Conservation (phyloP, 2,329 filamentous ascomycete genomes). For the Microsporum ferrugineum region DNA sequence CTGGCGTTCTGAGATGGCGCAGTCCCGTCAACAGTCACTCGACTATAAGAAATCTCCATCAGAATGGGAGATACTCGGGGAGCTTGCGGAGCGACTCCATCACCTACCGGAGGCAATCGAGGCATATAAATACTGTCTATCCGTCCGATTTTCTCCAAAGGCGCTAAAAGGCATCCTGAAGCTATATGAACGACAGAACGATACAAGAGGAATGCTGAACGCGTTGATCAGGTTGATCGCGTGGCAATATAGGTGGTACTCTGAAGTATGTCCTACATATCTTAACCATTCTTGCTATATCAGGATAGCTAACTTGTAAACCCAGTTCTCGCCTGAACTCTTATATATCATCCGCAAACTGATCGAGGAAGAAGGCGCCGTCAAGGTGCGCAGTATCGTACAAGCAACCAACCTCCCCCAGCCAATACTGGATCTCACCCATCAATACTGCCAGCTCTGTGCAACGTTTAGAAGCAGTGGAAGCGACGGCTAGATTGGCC, state of each 20-base stretch:
- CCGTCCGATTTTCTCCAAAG: conserved; percentile 84
- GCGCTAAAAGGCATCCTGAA: conserved; percentile 75
- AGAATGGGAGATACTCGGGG: conserved; percentile 96
- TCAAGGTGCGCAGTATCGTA: conserved; percentile 94
- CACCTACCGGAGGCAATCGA: conserved; percentile 85
- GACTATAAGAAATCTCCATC: conserved; percentile 94
- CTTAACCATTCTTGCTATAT: not conserved
- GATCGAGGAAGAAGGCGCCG: conserved; percentile 93
- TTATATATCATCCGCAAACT: conserved; percentile 78
- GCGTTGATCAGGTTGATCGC: conserved; percentile 85
- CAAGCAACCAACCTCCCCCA: conserved; percentile 92
- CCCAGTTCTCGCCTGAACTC: conserved; percentile 76
- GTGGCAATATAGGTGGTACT: conserved; percentile 99
- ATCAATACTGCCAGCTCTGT: conserved; percentile 90
- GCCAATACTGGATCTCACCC: conserved; percentile 82
- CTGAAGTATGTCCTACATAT: conserved; percentile 50
- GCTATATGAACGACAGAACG: conserved; percentile 64
- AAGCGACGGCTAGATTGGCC: conserved; percentile 57
- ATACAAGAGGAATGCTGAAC: conserved; percentile 68
- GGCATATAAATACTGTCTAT: conserved; percentile 79
- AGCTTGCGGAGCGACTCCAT: conserved; percentile 82
- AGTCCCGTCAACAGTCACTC: conserved; percentile 84
- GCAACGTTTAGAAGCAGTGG: conserved; percentile 91
- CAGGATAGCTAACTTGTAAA: not conserved
- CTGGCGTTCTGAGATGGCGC: conserved; percentile 95